These are phyloP conservation scores for Solanum virginianum DNA, from an alignment of 257 asterid genomes.

Conservation along the genomic window DNA sequence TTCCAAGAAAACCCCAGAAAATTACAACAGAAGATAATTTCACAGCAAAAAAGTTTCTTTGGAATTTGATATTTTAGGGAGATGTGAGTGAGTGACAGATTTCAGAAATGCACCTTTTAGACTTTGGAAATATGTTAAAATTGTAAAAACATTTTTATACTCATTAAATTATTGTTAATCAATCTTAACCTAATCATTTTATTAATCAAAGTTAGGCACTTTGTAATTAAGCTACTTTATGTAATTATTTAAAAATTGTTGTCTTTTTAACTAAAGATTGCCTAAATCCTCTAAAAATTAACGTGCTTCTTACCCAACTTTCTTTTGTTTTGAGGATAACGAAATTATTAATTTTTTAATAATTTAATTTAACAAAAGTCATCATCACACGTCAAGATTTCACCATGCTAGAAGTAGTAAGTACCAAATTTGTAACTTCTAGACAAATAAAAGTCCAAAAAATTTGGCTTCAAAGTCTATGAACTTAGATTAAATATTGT, in stretches of 20 bases:
- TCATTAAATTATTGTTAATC: neutral
- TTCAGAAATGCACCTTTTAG: constrained; percentile 13
- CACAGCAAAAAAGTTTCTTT: neutral
- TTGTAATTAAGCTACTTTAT: constrained; percentile 13
- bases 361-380: neutral
- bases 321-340: neutral
- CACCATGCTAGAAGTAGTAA: neutral
- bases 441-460: neutral
- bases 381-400: neutral
- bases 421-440: neutral
- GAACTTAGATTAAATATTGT: neutral
- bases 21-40: neutral
- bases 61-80: constrained; percentile 6
- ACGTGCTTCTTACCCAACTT: constrained; percentile 7
- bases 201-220: constrained; percentile 39
- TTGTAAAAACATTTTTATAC: neutral
- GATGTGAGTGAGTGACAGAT: constrained; percentile 8
- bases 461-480: neutral
- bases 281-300: neutral
- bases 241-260: neutral
- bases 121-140: constrained; percentile 14
- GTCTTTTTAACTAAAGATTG: neutral
- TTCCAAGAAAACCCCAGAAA: neutral
- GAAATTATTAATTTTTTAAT: neutral
- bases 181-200: constrained; percentile 27